A percentile compares a stretch with the other conserved stretches of the same genome.
These are phyloP conservation scores for Termitomyces sp. DNA, from an alignment of 768 basidiomycete species.

Conservation along the genomic window DNA sequence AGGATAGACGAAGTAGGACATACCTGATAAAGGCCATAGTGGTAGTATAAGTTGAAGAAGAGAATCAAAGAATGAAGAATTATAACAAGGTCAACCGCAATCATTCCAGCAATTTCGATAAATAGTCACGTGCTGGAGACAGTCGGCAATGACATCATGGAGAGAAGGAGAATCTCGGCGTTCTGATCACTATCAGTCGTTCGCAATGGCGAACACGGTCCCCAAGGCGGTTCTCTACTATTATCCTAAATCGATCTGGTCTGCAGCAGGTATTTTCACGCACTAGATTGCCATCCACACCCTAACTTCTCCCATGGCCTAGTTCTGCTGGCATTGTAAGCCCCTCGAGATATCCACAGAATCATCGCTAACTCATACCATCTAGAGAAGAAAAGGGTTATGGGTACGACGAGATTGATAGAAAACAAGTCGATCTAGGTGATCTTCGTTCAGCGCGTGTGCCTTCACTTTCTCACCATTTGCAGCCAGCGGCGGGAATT, in stretches of 20 bases:
- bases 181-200: background rate
- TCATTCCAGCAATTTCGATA: conserved; percentile 16
- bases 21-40: conserved; percentile 14
- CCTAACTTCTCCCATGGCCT: background rate
- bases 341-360: background rate
- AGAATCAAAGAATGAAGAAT: background rate
- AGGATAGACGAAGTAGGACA: too few species aligned
- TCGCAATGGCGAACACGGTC: conserved; percentile 29
- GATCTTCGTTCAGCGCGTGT: background rate
- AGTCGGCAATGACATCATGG: background rate
- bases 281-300: background rate
- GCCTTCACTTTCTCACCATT: background rate
- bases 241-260: conserved; percentile 58
- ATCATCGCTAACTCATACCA: conserved; percentile 3
- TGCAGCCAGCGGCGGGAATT: conserved; percentile 76
- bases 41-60: background rate
- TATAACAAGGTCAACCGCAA: background rate
- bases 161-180: background rate
- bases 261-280: conserved; percentile 47
- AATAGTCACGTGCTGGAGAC: conserved; percentile 4
- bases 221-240: conserved; percentile 86
- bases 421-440: conserved; percentile 67
- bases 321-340: conserved; percentile 60
- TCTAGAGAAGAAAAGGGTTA: conserved; percentile 79
- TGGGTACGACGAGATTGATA: conserved; percentile 67